Conservation (phyloP, 208 protist species). For the Blechomonas ayalai region DNA sequence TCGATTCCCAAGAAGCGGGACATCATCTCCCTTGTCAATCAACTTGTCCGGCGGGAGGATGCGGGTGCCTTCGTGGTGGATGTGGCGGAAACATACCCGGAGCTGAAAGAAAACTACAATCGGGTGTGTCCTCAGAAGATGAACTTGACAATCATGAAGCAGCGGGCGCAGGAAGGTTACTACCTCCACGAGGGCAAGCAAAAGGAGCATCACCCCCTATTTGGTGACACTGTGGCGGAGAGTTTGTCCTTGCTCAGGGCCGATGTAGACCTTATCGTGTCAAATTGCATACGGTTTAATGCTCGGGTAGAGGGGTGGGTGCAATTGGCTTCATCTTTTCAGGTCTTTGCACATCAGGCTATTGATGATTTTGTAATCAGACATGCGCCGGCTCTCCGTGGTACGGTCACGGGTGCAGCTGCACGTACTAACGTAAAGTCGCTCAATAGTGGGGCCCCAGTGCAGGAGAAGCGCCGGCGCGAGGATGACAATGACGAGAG, state of each 20-base stretch:
- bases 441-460: too few species aligned
- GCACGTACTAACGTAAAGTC: conserved; percentile 4
- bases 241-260: conserved; percentile 47
- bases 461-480: too few species aligned
- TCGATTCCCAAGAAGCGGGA: conserved; percentile 16
- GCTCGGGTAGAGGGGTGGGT: conserved; percentile 53
- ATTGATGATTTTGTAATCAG: conserved; percentile 78
- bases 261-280: conserved; percentile 79
- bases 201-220: conserved; percentile 2
- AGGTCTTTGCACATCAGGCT: conserved; percentile 54
- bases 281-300: conserved; percentile 84
- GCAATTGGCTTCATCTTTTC: conserved; percentile 55
- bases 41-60: conserved; percentile 65
- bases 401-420: conserved; percentile 43
- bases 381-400: conserved; percentile 37
- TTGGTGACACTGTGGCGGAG: conserved; percentile 49
- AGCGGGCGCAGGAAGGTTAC: conserved; percentile 47
- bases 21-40: conserved; percentile 41
- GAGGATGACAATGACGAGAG: too few species aligned
- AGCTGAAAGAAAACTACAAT: conserved; percentile 56
- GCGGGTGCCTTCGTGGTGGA: conserved; percentile 67
- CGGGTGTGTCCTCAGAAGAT: conserved; percentile 67
- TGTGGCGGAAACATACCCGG: conserved; percentile 65
- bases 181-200: conserved; percentile 24
- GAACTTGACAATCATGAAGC: conserved; percentile 60